Percentiles rank a stretch among this genome's conserved stretches.
Evolutionary conservation across 129 eudicot genomes (phyloP).

Genomic region (Dittrichia graveolens): DNA sequence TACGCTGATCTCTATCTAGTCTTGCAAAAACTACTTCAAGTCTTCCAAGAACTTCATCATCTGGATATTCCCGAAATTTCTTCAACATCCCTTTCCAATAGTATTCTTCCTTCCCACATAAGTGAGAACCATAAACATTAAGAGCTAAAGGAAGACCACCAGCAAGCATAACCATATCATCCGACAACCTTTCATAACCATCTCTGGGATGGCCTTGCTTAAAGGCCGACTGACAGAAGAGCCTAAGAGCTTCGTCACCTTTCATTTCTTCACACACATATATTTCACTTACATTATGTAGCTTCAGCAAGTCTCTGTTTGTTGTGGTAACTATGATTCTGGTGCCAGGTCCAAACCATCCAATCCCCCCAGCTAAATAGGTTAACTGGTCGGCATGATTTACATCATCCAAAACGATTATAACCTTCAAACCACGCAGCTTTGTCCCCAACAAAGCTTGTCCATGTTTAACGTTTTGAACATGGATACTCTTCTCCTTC

Average conservation of each 20-base stretch:
- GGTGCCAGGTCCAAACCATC: slow-evolving; percentile 11
- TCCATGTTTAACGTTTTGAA: no score
- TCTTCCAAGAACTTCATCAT: neutral
- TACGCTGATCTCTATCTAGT: neutral
- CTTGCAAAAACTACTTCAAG: slow-evolving; percentile 12
- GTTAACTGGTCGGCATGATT: slow-evolving; percentile 7
- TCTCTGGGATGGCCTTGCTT: neutral
- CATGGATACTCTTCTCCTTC: no score
- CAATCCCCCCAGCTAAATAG: slow-evolving; percentile 12
- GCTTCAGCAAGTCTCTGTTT: no score
- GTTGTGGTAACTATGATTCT: neutral
- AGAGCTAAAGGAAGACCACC: slow-evolving; percentile 11
- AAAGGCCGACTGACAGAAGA: slow-evolving; percentile 11
- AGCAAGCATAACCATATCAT: neutral
- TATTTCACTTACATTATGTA: no score
- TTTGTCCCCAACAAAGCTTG: no score
- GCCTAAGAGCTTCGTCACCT: neutral
- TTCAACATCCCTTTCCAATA: neutral
- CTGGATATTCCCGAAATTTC: slow-evolving; percentile 1
- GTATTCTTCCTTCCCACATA: slow-evolving; percentile 1
- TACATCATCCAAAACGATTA: no score
- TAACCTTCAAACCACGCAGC: no score
- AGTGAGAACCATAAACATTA: slow-evolving; percentile 1
- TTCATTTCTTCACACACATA: neutral
- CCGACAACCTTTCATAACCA: neutral